Conservation (phyloP, 2,329 filamentous ascomycete species). For the Hymenotorrendiella dingleyae region DNA sequence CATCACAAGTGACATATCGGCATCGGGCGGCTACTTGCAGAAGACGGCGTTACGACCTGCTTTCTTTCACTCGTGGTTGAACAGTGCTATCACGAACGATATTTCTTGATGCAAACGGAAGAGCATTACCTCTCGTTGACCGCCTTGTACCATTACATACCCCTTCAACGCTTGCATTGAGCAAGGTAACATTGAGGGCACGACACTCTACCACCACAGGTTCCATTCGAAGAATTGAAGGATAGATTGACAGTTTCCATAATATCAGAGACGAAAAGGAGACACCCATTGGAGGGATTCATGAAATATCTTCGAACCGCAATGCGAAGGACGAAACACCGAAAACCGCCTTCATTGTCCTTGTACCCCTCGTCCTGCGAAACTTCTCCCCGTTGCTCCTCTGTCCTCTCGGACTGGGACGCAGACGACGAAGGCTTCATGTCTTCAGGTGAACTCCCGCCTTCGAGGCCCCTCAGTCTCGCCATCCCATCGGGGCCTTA, state of each 20-base stretch:
- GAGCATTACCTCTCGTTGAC: constrained; percentile 2
- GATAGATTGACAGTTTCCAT: no score
- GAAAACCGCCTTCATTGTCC: constrained; percentile 28
- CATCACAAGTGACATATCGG: constrained; percentile 19
- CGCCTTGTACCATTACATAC: constrained; percentile 17
- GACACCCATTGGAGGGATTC: constrained; percentile 51
- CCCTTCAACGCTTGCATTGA: constrained; percentile 21
- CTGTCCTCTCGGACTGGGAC: constrained; percentile 35
- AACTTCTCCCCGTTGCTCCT: constrained; percentile 28
- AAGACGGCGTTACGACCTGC: constrained; percentile 23
- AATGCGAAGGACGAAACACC: constrained; percentile 31
- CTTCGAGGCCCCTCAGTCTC: constrained; percentile 43
- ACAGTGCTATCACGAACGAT: constrained; percentile 11
- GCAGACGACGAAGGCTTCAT: constrained; percentile 45
- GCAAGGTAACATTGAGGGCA: constrained; percentile 17
- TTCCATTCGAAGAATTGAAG: constrained; percentile 1
- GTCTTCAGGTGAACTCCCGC: constrained; percentile 38
- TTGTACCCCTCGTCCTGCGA: constrained; percentile 23
- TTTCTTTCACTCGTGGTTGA: constrained; percentile 18
- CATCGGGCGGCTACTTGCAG: constrained; percentile 25
- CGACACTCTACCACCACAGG: constrained; percentile 13
- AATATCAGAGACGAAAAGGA: no score
- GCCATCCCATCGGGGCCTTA: constrained; percentile 39
- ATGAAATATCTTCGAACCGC: constrained; percentile 32
- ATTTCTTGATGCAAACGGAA: constrained; percentile 20